A percentile compares a stretch with the other conserved stretches of the same genome.
phyloP scores from a whole-genome alignment of 75 land plant genomes.

The Ceratopteris richardii region DNA sequence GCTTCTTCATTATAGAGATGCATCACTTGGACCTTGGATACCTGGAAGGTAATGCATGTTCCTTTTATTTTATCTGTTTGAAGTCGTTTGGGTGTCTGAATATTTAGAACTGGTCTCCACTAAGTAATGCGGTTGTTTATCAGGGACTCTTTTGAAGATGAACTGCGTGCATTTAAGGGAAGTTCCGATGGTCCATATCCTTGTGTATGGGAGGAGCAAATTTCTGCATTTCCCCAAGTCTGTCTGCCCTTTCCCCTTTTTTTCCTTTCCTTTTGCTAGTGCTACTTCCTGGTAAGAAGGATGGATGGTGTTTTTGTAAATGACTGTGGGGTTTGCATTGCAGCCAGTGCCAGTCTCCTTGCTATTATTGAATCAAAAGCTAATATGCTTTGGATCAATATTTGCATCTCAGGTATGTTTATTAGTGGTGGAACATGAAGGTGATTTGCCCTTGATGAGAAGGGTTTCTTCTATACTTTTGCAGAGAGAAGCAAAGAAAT shows the following conservation, averaged over 20 bases:
- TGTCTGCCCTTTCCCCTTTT: conserved; percentile 7
- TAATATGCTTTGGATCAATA: conserved; percentile 70
- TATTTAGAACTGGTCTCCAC: too few relatives aligned
- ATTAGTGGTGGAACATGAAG: not conserved
- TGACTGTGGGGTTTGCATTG: conserved; percentile 4
- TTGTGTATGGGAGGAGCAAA: conserved; percentile 82
- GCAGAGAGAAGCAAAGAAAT: conserved; percentile 61
- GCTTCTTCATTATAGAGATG: conserved; percentile 77
- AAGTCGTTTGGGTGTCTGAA: too few relatives aligned
- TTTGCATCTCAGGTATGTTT: conserved; percentile 77
- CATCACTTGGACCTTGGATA: conserved; percentile 93
- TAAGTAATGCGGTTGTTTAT: not conserved
- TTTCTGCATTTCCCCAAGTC: conserved; percentile 87
- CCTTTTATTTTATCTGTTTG: not conserved
- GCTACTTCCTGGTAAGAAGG: not conserved
- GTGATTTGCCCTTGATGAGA: too few relatives aligned
- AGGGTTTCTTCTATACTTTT: too few relatives aligned
- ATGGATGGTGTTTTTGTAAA: conserved; percentile 1
- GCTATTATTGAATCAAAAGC: conserved; percentile 84
- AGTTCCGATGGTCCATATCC: conserved; percentile 85
- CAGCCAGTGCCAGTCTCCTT: conserved; percentile 81
- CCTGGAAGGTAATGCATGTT: conserved; percentile 75
- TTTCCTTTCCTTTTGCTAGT: not conserved
- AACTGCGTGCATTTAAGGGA: conserved; percentile 92
- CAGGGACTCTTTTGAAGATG: conserved; percentile 98